phyloP scores from a whole-genome alignment of 129 eudicot genomes.

The Flaveria trinervia region DNA sequence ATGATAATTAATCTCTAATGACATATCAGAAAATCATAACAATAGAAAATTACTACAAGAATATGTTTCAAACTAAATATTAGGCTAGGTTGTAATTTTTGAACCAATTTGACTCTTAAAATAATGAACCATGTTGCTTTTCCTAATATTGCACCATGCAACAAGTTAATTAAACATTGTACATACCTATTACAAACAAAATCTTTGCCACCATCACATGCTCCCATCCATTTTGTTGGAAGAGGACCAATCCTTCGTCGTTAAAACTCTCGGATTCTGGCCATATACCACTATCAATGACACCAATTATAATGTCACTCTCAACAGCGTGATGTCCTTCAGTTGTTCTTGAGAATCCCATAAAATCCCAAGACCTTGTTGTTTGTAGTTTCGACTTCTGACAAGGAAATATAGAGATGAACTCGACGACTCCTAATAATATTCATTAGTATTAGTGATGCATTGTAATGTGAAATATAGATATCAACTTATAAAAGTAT shows the following conservation, averaged over 20 bases:
- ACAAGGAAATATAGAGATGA: conserved; percentile 45
- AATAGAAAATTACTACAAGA: too few species aligned
- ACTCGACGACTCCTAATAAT: conserved; percentile 32
- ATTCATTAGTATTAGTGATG: neutral
- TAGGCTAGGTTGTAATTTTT: too few species aligned
- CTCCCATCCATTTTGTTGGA: conserved; percentile 62
- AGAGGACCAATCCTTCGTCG: conserved; percentile 44
- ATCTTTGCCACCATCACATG: conserved; percentile 38
- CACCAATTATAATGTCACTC: conserved; percentile 45
- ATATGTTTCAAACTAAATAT: too few species aligned
- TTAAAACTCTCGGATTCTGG: conserved; percentile 54
- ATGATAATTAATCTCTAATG: too few species aligned
- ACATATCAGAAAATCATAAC: too few species aligned
- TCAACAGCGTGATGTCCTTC: conserved; percentile 5
- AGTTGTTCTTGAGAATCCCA: conserved; percentile 33
- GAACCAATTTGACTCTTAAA: too few species aligned
- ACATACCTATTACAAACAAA: conserved; percentile 61
- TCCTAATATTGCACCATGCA: too few species aligned
- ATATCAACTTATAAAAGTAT: neutral
- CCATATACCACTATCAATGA: conserved; percentile 57
- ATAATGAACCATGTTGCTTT: too few species aligned
- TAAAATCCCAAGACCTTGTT: conserved; percentile 64
- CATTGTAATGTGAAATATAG: neutral
- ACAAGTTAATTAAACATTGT: neutral
- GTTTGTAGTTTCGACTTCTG: conserved; percentile 39